Evolutionary conservation across 306 rosid genomes (phyloP).

Genomic region (Inga laurina): DNA sequence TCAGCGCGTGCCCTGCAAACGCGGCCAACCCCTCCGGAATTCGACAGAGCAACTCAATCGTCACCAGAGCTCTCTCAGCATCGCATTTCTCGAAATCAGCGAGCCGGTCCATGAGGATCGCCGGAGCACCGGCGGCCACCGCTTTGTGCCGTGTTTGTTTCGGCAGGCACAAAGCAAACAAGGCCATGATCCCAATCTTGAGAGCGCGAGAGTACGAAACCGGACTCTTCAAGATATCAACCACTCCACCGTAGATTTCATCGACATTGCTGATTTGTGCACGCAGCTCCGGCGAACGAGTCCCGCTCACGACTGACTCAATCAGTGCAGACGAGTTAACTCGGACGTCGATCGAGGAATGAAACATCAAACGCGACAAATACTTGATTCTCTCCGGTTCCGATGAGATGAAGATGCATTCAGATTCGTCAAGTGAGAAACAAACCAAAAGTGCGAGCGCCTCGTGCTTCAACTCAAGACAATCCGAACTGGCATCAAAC

Average conservation of each 20-base stretch:
- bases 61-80: constrained; percentile 77
- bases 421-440: constrained; percentile 59
- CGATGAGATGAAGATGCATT: constrained; percentile 54
- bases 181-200: constrained; percentile 71
- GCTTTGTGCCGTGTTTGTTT: constrained; percentile 76
- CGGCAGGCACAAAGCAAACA: constrained; percentile 74
- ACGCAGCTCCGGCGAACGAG: constrained; percentile 66
- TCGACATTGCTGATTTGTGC: constrained; percentile 56
- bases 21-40: constrained; percentile 60
- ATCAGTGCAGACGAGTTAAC: constrained; percentile 75
- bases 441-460: constrained; percentile 67
- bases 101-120: constrained; percentile 59
- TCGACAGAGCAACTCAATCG: constrained; percentile 77
- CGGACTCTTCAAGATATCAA: constrained; percentile 56
- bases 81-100: constrained; percentile 84
- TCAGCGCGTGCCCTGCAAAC: constrained; percentile 66
- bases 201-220: constrained; percentile 60
- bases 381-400: constrained; percentile 48
- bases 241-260: constrained; percentile 73
- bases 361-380: constrained; percentile 50
- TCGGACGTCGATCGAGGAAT: constrained; percentile 55
- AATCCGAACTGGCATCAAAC: constrained; percentile 34
- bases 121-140: constrained; percentile 68
- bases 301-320: constrained; percentile 66
- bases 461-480: constrained; percentile 59